These are phyloP conservation scores for Lepiota venenata DNA, from an alignment of 768 basidiomycete species.

Conservation along the genomic window DNA sequence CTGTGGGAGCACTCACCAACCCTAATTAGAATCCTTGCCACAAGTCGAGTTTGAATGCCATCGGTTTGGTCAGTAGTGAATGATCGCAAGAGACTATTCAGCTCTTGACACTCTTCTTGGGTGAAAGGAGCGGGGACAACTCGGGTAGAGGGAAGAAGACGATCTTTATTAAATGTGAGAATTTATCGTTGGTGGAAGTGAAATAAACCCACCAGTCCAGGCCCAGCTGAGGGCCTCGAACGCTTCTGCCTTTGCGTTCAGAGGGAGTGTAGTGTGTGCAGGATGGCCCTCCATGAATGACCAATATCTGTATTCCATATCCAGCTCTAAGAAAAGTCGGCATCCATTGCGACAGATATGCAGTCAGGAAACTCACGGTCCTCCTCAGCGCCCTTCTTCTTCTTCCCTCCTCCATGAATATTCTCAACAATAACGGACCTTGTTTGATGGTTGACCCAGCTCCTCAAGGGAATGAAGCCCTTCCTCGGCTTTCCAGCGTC, in stretches of 20 bases:
- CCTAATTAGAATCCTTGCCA: constrained; percentile 66
- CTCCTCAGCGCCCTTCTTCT: constrained; percentile 28
- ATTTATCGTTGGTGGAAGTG: not conserved
- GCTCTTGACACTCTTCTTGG: constrained; percentile 75
- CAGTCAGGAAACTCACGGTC: constrained; percentile 36
- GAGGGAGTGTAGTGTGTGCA: constrained; percentile 59
- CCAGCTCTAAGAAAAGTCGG: constrained; percentile 46
- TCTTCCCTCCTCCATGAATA: constrained; percentile 17
- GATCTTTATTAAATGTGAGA: constrained; percentile 39
- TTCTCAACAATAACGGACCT: constrained; percentile 46
- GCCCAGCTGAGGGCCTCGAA: constrained; percentile 78
- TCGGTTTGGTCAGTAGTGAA: constrained; percentile 28
- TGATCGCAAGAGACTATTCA: constrained; percentile 52
- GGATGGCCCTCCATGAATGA: constrained; percentile 77
- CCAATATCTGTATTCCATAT: constrained; percentile 82
- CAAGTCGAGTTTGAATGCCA: constrained; percentile 52
- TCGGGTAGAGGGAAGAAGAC: constrained; percentile 58
- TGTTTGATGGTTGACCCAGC: constrained; percentile 67
- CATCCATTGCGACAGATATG: not conserved
- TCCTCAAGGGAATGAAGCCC: constrained; percentile 34
- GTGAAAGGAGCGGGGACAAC: constrained; percentile 64
- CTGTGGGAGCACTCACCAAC: constrained; percentile 43
- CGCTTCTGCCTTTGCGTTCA: constrained; percentile 60
- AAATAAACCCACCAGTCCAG: constrained; percentile 53
- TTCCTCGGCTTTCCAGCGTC: constrained; percentile 30